Conservation (phyloP, 2,329 filamentous ascomycete species). For the Arthrobotrys sinensis region DNA sequence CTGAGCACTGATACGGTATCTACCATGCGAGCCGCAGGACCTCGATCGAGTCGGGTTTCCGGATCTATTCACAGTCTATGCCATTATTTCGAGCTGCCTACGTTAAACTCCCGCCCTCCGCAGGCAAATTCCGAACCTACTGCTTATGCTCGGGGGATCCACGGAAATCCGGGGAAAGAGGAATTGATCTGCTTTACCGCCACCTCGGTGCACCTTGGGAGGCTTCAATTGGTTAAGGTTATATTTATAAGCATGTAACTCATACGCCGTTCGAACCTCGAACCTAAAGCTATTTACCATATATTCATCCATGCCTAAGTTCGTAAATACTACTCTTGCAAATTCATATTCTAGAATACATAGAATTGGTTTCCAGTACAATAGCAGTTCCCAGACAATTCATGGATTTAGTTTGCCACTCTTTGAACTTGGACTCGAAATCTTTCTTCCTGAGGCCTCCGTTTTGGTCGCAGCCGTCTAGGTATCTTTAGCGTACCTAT, state of each 20-base stretch:
- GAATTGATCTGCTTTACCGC: slow-evolving; percentile 2
- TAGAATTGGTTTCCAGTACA: too few species aligned
- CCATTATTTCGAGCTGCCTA: not conserved
- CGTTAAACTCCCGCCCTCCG: slow-evolving; percentile 5
- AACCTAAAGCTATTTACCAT: too few species aligned
- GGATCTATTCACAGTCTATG: not conserved
- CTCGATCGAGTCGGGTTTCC: slow-evolving; percentile 47
- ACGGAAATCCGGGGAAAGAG: slow-evolving; percentile 21
- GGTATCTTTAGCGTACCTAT: too few species aligned
- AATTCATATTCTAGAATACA: too few species aligned
- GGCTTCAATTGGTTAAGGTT: not conserved
- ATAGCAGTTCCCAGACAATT: too few species aligned
- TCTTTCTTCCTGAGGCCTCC: too few species aligned
- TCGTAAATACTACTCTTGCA: too few species aligned
- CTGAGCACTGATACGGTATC: slow-evolving; percentile 36
- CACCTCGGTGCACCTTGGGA: slow-evolving; percentile 2
- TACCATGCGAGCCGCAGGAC: slow-evolving; percentile 53
- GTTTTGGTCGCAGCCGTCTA: too few species aligned
- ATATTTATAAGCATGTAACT: not conserved
- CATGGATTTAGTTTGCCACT: too few species aligned
- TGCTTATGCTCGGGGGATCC: not conserved
- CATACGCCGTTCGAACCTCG: not conserved
- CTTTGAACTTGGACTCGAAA: too few species aligned
- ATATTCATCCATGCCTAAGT: too few species aligned
- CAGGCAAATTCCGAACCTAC: slow-evolving; percentile 16